Percentiles rank a stretch among this genome's conserved stretches.
Conservation (phyloP, 75 land plant genomes). For the Selaginella tamariscina region DNA sequence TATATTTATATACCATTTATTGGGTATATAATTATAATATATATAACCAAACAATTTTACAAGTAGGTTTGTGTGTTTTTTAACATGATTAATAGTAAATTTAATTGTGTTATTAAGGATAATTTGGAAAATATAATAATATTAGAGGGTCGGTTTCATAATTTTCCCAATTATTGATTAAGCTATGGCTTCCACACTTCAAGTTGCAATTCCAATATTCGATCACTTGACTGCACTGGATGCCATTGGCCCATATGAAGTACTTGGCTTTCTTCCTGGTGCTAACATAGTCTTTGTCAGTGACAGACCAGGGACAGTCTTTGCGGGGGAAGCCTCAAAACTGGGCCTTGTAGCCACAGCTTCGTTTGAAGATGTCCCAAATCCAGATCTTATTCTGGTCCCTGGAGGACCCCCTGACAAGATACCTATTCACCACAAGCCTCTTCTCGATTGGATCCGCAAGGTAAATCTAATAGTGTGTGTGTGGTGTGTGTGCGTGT, state of each 20-base stretch:
- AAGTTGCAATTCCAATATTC: constrained; percentile 3
- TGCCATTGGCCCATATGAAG: constrained; percentile 10
- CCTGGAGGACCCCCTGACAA: background rate
- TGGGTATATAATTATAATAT: too few species aligned
- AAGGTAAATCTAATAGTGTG: background rate
- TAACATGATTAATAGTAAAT: too few species aligned
- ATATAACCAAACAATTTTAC: too few species aligned
- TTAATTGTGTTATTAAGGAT: too few species aligned
- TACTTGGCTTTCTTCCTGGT: background rate
- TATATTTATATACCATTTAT: too few species aligned
- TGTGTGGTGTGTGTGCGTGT: too few species aligned
- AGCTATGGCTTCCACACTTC: too few species aligned
- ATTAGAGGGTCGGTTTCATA: too few species aligned
- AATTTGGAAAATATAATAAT: too few species aligned
- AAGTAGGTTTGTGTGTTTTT: too few species aligned
- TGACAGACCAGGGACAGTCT: background rate
- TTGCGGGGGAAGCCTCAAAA: background rate
- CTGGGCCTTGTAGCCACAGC: constrained; percentile 6
- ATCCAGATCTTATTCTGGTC: constrained; percentile 5
- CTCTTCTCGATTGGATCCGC: constrained; percentile 9
- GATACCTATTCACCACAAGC: background rate
- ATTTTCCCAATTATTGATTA: too few species aligned
- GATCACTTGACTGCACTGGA: background rate
- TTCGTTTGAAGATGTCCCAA: background rate
- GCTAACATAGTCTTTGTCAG: background rate